A percentile compares a stretch with the other conserved stretches of the same genome.
Evolutionary conservation across 148 eudicot species (phyloP).

Genomic region (Vaccinium vitisidaea): DNA sequence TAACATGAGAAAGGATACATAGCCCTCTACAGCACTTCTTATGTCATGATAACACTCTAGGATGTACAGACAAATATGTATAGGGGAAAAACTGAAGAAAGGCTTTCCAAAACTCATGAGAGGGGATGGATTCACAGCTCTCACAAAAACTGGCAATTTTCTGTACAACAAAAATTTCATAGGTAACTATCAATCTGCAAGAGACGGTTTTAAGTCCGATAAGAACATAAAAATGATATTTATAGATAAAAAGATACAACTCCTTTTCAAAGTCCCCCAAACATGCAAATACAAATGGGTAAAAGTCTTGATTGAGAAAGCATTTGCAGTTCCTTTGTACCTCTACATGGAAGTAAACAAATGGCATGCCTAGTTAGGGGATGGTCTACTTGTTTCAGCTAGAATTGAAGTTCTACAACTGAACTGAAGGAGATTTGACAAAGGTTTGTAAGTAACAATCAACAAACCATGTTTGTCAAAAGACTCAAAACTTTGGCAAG

Average conservation of each 20-base stretch:
- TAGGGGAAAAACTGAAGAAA: not conserved
- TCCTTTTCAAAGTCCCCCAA: not conserved
- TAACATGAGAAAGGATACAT: not conserved
- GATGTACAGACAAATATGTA: not conserved
- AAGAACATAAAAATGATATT: not conserved
- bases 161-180: not conserved
- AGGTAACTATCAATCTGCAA: not conserved
- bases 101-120: not conserved
- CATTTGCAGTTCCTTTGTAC: conserved; percentile 1
- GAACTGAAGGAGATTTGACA: not conserved
- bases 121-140: not conserved
- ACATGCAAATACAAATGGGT: not conserved
- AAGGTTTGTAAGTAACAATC: not conserved
- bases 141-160: not conserved
- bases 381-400: not conserved
- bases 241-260: not conserved
- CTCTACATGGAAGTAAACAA: not conserved
- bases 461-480: not conserved
- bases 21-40: not conserved
- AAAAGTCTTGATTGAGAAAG: not conserved
- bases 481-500: not conserved
- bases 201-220: not conserved
- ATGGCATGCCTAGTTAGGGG: not conserved
- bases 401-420: not conserved
- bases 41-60: not conserved